Base-by-base conservation (phyloP, 2,329 filamentous ascomycete species). In the Paecilomyces fulvus region DNA sequence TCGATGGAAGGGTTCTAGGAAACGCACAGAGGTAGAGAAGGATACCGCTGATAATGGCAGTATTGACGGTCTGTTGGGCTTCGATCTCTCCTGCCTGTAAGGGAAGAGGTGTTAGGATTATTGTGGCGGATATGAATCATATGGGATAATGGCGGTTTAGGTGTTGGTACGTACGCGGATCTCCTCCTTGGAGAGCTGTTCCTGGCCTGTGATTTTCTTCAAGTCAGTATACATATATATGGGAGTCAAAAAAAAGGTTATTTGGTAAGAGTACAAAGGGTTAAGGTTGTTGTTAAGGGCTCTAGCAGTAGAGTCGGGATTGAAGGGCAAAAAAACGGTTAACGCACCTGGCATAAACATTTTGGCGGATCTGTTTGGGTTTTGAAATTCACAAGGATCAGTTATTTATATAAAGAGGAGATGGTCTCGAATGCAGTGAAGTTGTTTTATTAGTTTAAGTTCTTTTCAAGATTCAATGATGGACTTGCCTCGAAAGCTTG, bases 21-120 rank as follows among this genome's bases (percentile, higher is more conserved):
- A 43, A 67, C 82, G 60, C 78, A 86, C 83, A 84, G 53, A 86
- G 76, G 72, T 86, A 86, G 52, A 86, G 77, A 28, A 84, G 70
- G 53, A 81, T 68, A 62, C 80, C 82, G 55, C 79, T 77, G 49
- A 76, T 75, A 57, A 80, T 67, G 52, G 80, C 81, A 67, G 76
- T 75, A 67, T 80, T 79, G 64, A 86, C 74, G 49, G 81, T 81
- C 61, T 75, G 71, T 55, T 68, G 69, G 25, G 83, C 83, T 64
- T 80, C 74, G 49, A 77, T 70, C 70, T 85, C 82, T 66, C 77
- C 78, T 53, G 72, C 73, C 75, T 77, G 52, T 46, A n/a, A n/a
- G n/a, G n/a, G 30, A 28, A 25, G 43, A 30, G 20, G 21, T 21
- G 52, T 51, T 52, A 33, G 48, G 4, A 51, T 33, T 21, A 31